Evolutionary conservation across 441 rosid species (phyloP), one percentile per base, ranked within the genome.

Genomic region (Populus hybrid): DNA sequence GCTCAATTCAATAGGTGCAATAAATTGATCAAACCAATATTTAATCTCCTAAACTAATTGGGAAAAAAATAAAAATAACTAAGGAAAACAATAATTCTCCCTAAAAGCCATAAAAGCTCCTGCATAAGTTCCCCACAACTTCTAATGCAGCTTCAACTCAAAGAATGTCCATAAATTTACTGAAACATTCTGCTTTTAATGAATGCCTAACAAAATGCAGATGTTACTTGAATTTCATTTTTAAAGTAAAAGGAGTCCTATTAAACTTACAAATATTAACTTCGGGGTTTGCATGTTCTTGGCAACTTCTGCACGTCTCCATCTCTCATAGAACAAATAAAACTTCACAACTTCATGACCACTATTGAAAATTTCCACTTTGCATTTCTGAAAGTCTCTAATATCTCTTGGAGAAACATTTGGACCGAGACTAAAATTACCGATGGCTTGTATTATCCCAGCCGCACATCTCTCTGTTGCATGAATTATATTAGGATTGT

Each of bases 381-480:
- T 80, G 71, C 78, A 70, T 3, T 81, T 84, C 40, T 72, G 32
- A 46, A 89, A 82, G 80, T 88, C 91, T 46, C 88, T 72, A 70
- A 89, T 86, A 81, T 94, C 98, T 83, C 97, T 87, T 2, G 95
- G 93, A 79, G 97, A 89, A 74, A 84, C 85, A 83, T 90, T 89
- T 72, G 96, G 90, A 85, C 98, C 97, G 16, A 94, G 91, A 74
- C 83, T 81, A 81, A 94, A 94, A 79, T 87, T 86, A 75, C 97
- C 95, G 61, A 94, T 88, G 72, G 97, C 98, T 83, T 93, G 84
- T 40, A 93, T 85, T 76, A 93, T 91, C 77, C 97, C 97, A 76
- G 88, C 84, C 1, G 94, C 98, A 85, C 97, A 94, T 83, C 93
- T 89, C 83, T 91, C 94, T 67, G 84, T 85, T 46, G 97, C 91